Conservation (phyloP, 768 basidiomycete genomes). For the Amanita phalloides region DNA sequence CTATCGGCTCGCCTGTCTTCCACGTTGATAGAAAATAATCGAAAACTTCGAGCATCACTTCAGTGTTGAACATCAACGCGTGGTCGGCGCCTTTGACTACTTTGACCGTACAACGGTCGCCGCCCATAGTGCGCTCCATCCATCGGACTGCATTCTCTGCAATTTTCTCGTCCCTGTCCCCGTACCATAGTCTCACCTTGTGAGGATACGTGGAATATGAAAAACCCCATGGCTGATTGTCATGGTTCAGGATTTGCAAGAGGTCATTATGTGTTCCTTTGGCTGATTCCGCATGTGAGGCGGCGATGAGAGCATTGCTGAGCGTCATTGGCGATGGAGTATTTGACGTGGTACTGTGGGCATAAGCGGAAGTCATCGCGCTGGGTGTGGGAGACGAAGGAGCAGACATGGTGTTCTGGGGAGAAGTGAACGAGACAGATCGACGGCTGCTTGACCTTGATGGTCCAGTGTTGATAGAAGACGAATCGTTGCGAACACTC, state of each 20-base stretch:
- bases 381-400: conserved; percentile 45
- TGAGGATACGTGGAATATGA: conserved; percentile 74
- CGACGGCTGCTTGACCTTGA: conserved; percentile 48
- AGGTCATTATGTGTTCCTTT: conserved; percentile 88
- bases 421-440: conserved; percentile 61
- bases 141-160: conserved; percentile 83
- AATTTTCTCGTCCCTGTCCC: conserved; percentile 89
- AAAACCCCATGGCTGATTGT: conserved; percentile 85
- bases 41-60: conserved; percentile 77
- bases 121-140: conserved; percentile 83
- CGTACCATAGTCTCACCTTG: conserved; percentile 82
- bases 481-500: neutral
- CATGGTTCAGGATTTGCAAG: conserved; percentile 84
- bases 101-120: conserved; percentile 63
- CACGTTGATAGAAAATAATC: conserved; percentile 57
- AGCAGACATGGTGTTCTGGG: conserved; percentile 29
- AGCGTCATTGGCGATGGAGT: conserved; percentile 56
- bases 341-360: conserved; percentile 18
- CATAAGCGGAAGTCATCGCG: conserved; percentile 24
- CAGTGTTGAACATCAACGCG: conserved; percentile 85
- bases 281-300: conserved; percentile 90
- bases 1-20: conserved; percentile 19
- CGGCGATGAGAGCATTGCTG: conserved; percentile 86
- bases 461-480: conserved; percentile 17
- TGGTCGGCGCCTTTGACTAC: conserved; percentile 88